Percentiles rank a stretch among this genome's conserved stretches.
Conservation (phyloP, 2,329 filamentous ascomycete species). For the Dactylonectria macrodidyma region DNA sequence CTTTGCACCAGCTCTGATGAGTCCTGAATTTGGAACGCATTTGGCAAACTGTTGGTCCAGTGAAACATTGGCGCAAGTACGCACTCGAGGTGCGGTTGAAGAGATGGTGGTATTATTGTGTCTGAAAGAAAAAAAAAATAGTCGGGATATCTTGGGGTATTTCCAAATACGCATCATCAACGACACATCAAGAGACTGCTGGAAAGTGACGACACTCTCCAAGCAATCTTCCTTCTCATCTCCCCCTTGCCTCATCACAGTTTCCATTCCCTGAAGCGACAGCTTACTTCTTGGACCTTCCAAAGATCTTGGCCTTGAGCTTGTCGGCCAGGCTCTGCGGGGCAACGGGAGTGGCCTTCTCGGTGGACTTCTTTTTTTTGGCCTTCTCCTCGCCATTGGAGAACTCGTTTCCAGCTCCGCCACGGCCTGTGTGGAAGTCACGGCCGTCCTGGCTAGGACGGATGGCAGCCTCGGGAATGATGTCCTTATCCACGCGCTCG, state of each 20-base stretch:
- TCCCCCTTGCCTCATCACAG: constrained; percentile 16
- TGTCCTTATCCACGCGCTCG: constrained; percentile 65
- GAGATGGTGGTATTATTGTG: constrained; percentile 25
- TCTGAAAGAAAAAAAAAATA: constrained; percentile 31
- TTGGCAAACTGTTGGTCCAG: neutral
- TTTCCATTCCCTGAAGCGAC: neutral
- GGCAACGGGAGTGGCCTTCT: constrained; percentile 47
- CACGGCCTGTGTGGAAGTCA: constrained; percentile 72
- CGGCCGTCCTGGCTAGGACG: constrained; percentile 63
- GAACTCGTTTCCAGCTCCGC: constrained; percentile 71
- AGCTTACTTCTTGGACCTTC: constrained; percentile 62
- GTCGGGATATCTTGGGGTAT: constrained; percentile 46
- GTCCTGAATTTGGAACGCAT: neutral
- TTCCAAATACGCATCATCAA: constrained; percentile 41
- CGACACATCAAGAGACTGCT: constrained; percentile 27
- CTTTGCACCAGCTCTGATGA: neutral
- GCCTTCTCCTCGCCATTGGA: constrained; percentile 52
- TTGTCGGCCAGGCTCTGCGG: constrained; percentile 67
- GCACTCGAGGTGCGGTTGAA: constrained; percentile 27
- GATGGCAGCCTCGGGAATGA: constrained; percentile 67
- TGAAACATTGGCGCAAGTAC: constrained; percentile 1
- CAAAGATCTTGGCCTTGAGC: constrained; percentile 70
- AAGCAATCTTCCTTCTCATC: constrained; percentile 9
- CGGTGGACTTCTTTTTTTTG: constrained; percentile 47
- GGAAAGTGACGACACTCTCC: constrained; percentile 12